These are phyloP conservation scores for Bruguiera sexangula DNA, from an alignment of 345 rosid species.

Conservation along the genomic window DNA sequence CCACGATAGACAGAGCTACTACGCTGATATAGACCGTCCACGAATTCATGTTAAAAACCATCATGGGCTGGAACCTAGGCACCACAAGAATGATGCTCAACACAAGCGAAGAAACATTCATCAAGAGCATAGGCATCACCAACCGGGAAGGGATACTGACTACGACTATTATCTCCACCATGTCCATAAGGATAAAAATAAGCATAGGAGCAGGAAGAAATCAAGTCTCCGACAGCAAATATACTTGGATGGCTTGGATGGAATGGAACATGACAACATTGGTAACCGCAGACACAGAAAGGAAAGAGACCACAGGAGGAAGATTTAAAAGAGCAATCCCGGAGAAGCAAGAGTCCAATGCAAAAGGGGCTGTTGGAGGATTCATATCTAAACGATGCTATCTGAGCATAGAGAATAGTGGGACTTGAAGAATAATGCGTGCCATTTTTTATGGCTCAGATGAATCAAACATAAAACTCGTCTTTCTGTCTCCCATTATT, in stretches of 20 bases:
- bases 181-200: constrained; percentile 27
- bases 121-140: constrained; percentile 38
- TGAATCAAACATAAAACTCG: no score
- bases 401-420: background rate
- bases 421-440: background rate
- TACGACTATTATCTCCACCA: constrained; percentile 25
- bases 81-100: constrained; percentile 38
- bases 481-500: no score
- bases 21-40: constrained; percentile 19
- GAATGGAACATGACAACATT: constrained; percentile 26
- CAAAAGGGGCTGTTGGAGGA: constrained; percentile 16
- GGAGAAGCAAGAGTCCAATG: background rate
- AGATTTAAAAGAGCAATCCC: constrained; percentile 8
- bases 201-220: constrained; percentile 44
- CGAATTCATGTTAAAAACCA: constrained; percentile 31
- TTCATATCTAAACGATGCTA: constrained; percentile 13
- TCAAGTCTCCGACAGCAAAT: constrained; percentile 27
- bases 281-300: constrained; percentile 31
- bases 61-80: constrained; percentile 32
- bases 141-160: constrained; percentile 30
- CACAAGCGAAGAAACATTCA: constrained; percentile 34
- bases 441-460: background rate
- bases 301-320: constrained; percentile 20
- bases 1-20: constrained; percentile 24
- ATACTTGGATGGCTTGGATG: constrained; percentile 20